Conservation (phyloP, 2,329 filamentous ascomycete genomes). For the Chaetomiaceae sp. region DNA sequence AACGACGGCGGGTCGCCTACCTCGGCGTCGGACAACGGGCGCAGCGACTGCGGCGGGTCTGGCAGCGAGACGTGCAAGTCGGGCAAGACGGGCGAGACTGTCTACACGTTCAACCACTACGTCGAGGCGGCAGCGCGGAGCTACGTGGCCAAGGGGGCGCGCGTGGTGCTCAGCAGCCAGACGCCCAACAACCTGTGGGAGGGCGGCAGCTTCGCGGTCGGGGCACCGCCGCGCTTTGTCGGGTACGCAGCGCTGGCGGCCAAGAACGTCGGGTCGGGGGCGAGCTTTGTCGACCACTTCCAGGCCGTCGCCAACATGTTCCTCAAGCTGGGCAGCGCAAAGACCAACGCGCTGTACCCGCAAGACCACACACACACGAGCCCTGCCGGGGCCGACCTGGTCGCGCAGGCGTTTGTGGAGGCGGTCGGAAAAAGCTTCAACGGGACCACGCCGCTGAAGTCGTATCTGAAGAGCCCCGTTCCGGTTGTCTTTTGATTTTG, state of each 20-base stretch:
- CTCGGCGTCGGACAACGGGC: slow-evolving; percentile 51
- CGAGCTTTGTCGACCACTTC: slow-evolving; percentile 54
- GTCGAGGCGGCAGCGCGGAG: slow-evolving; percentile 30
- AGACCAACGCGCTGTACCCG: slow-evolving; percentile 48
- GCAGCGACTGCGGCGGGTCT: slow-evolving; percentile 51
- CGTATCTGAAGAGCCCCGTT: slow-evolving; percentile 23
- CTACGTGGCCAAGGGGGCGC: slow-evolving; percentile 49
- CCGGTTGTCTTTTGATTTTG: slow-evolving; percentile 23
- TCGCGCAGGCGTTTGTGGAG: slow-evolving; percentile 55
- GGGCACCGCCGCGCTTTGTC: slow-evolving; percentile 49
- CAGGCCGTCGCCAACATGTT: slow-evolving; percentile 48
- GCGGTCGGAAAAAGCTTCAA: slow-evolving; percentile 31
- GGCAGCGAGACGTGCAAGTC: slow-evolving; percentile 48
- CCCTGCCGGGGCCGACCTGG: slow-evolving; percentile 47
- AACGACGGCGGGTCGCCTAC: slow-evolving; percentile 59
- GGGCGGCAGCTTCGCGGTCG: slow-evolving; percentile 43
- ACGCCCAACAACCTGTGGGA: slow-evolving; percentile 62
- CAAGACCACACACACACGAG: slow-evolving; percentile 59
- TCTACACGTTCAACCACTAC: slow-evolving; percentile 32
- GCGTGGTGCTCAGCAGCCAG: slow-evolving; percentile 53
- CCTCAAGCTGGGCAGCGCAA: slow-evolving; percentile 40
- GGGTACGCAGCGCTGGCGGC: slow-evolving; percentile 41
- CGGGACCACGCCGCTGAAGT: slow-evolving; percentile 28
- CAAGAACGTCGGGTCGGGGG: slow-evolving; percentile 39
- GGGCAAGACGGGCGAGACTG: slow-evolving; percentile 27